A percentile compares a stretch with the other conserved stretches of the same genome.
Evolutionary conservation across 1,284 basidiomycete species (phyloP).

Genomic region (Fistulinella cinereoalba): DNA sequence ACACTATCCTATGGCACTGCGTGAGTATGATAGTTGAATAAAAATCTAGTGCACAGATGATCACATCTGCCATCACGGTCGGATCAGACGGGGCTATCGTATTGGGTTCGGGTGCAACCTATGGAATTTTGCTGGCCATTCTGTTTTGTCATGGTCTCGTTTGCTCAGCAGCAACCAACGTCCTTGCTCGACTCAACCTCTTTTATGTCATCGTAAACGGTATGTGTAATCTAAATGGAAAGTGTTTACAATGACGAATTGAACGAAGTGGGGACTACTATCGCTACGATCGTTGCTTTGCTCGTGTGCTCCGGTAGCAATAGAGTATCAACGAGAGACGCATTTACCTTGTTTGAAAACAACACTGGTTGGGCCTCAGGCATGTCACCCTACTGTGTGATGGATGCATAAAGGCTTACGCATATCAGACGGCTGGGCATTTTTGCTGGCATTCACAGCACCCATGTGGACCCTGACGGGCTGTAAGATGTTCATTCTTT

Average conservation of each 20-base stretch:
- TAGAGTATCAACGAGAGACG: slow-evolving; percentile 61
- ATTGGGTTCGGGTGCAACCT: slow-evolving; percentile 59
- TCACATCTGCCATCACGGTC: slow-evolving; percentile 66
- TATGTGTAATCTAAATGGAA: slow-evolving; percentile 25
- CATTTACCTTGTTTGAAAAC: slow-evolving; percentile 69
- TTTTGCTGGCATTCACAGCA: slow-evolving; percentile 66
- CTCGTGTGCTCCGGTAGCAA: slow-evolving; percentile 54
- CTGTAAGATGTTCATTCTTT: slow-evolving; percentile 38
- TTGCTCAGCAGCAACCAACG: slow-evolving; percentile 64
- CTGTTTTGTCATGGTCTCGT: slow-evolving; percentile 62
- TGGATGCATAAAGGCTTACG: not conserved
- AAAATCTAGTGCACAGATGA: slow-evolving; percentile 61
- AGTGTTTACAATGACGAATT: slow-evolving; percentile 1
- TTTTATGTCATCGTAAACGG: slow-evolving; percentile 66
- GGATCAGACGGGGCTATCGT: slow-evolving; percentile 50
- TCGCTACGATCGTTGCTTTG: slow-evolving; percentile 59
- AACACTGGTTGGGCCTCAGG: slow-evolving; percentile 65
- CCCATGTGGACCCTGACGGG: slow-evolving; percentile 79
- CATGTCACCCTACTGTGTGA: slow-evolving; percentile 24
- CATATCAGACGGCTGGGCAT: slow-evolving; percentile 62
- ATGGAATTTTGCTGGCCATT: slow-evolving; percentile 62
- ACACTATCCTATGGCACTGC: not conserved
- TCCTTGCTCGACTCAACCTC: slow-evolving; percentile 66
- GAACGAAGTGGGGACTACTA: slow-evolving; percentile 51
- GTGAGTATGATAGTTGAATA: slow-evolving; percentile 9